Evolutionary conservation across 805 yeast species (phyloP), one percentile per base, ranked within the genome.

Genomic region (Yarrowia hollandica): DNA sequence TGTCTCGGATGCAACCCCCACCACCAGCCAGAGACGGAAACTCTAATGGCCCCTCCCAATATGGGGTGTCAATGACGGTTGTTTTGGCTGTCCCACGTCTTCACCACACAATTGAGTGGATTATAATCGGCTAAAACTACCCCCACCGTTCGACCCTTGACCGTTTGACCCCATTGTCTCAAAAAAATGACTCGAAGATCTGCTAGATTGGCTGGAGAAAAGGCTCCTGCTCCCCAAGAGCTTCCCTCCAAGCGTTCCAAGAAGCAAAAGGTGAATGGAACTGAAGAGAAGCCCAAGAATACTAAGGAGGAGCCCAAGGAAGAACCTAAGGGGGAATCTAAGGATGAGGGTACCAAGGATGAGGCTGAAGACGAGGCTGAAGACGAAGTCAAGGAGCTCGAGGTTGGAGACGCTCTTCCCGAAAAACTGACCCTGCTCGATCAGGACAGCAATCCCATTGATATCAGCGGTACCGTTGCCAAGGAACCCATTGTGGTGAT

Each of bases 361-460:
- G 16, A 50, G 16, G 22, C 11, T 10, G 34, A n/a, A 8, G 56
- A 60, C 34, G 38, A 39, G 11, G 52, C 34, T 11, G 61, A 44
- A 31, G 61, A 41, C 28, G 57, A 26, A 38, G 31, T 10, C 55
- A 30, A 22, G 58, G 52, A 21, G 55, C 62, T 78, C 33, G 69
- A 80, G 59, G 74, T 82, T 15, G 94, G 91, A 23, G 90, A 83
- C 66, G 71, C 71, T 9, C 77, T 88, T 42, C 95, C 95, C 12
- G 84, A 82, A 60, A 46, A 26, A 2, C 64, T 90, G 42, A 76
- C 77, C 0, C 74, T 90, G 38, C 64, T 75, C 58, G 83, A 88
- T 67, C 92, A 92, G 71, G 85, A 86, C 63, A 90, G 80, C n/a
- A 76, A 82, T 33, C 79, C 78, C 31, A 78, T 86, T 16, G 76